Percentiles rank a stretch among this genome's conserved stretches.
Evolutionary conservation across 352 stramenopile genomes (phyloP).

Genomic region (Sclerospora graminicola): DNA sequence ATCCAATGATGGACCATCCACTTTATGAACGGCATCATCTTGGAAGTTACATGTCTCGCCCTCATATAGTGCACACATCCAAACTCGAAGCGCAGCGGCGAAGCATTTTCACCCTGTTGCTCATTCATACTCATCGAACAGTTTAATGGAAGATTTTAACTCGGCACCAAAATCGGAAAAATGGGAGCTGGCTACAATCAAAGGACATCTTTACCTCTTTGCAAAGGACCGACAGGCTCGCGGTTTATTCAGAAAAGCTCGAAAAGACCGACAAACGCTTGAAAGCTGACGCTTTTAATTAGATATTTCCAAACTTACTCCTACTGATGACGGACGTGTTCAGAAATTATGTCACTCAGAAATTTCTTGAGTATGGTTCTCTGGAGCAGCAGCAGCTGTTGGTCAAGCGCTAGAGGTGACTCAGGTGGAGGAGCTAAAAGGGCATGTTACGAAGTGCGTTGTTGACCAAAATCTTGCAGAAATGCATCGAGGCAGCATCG

Average conservation of each 20-base stretch:
- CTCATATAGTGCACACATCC: conserved; percentile 22
- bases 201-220: too few relatives aligned
- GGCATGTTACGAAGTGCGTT: conserved; percentile 88
- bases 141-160: conserved; percentile 80
- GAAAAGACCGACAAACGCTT: conserved; percentile 72
- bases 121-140: too few relatives aligned
- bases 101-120: conserved; percentile 35
- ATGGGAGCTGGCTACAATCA: conserved; percentile 71
- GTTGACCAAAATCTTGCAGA: conserved; percentile 98
- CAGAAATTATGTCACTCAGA: too few relatives aligned
- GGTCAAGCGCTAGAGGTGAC: conserved; percentile 53
- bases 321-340: conserved; percentile 85
- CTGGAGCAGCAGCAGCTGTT: conserved; percentile 84
- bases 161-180: conserved; percentile 56
- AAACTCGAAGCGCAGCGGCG: conserved; percentile 19
- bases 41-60: too few relatives aligned
- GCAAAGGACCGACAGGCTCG: conserved; percentile 79
- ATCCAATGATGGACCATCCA: conserved; percentile 12
- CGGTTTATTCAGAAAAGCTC: conserved; percentile 84
- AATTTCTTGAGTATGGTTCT: too few relatives aligned
- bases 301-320: conserved; percentile 67
- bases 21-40: too few relatives aligned
- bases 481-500: conserved; percentile 91
- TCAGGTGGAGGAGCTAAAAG: too few relatives aligned
- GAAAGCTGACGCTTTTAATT: too few relatives aligned